phyloP scores from a whole-genome alignment of 768 basidiomycete species.

The Thelephora aurantiotincta region DNA sequence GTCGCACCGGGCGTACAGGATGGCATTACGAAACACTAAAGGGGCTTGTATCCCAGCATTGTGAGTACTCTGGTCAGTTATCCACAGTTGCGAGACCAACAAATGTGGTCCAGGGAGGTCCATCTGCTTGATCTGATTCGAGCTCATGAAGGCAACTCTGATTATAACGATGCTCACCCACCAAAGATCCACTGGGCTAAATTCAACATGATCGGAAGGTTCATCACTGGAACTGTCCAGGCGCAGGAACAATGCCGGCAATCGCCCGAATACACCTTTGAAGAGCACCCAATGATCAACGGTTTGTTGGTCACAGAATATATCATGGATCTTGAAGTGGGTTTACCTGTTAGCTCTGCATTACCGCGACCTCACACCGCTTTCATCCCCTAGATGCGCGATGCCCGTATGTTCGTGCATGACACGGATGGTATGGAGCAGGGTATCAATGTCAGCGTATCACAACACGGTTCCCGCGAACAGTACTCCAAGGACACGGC shows the following conservation, averaged over 20 bases:
- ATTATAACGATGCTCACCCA: constrained; percentile 50
- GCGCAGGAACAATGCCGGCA: constrained; percentile 63
- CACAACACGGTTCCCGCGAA: constrained; percentile 12
- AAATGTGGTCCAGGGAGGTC: constrained; percentile 49
- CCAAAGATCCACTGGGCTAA: constrained; percentile 90
- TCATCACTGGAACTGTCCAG: constrained; percentile 62
- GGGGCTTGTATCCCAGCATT: constrained; percentile 80
- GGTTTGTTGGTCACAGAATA: constrained; percentile 37
- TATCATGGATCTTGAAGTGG: constrained; percentile 61
- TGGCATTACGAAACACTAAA: constrained; percentile 76
- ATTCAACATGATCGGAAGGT: constrained; percentile 83
- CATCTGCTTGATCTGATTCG: constrained; percentile 83
- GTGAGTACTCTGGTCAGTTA: constrained; percentile 20
- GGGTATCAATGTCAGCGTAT: constrained; percentile 2
- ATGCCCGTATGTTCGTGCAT: constrained; percentile 44
- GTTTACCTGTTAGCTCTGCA: constrained; percentile 6
- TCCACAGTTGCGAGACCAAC: constrained; percentile 5
- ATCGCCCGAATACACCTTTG: constrained; percentile 42
- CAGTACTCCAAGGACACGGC: constrained; percentile 14
- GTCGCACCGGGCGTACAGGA: constrained; percentile 81
- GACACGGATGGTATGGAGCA: constrained; percentile 23
- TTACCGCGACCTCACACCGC: not conserved
- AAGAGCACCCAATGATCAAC: constrained; percentile 37
- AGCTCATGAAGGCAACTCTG: constrained; percentile 74
- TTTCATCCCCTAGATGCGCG: constrained; percentile 38